A percentile compares a stretch with the other conserved stretches of the same genome.
These are phyloP conservation scores for Diaporthe longicolla DNA, from an alignment of 2,329 filamentous ascomycete genomes.

Conservation along the genomic window DNA sequence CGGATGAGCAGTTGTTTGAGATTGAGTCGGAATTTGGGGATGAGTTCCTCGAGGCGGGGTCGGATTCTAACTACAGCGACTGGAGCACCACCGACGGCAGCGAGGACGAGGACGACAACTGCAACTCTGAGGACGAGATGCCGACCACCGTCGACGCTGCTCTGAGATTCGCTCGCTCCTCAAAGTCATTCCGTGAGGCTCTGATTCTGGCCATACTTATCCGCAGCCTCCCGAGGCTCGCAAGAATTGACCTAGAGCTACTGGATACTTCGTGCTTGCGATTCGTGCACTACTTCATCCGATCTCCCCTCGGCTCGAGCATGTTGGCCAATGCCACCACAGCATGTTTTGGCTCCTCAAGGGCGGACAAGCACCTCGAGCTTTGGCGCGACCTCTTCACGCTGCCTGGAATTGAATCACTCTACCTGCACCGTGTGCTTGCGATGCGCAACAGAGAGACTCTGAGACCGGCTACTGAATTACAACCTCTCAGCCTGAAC, in stretches of 20 bases:
- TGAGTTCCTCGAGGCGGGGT: slow-evolving; percentile 5
- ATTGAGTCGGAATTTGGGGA: slow-evolving; percentile 12
- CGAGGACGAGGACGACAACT: slow-evolving; percentile 10
- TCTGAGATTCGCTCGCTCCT: slow-evolving; percentile 10
- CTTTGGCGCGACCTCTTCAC: slow-evolving; percentile 35
- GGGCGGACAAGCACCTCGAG: slow-evolving; percentile 31
- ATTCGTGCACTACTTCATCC: slow-evolving; percentile 22
- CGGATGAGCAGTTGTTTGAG: slow-evolving; percentile 26
- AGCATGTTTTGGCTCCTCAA: slow-evolving; percentile 30
- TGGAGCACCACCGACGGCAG: slow-evolving; percentile 35
- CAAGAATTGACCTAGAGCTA: slow-evolving; percentile 27
- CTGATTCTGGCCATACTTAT: slow-evolving; percentile 16
- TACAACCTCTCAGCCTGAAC: slow-evolving; percentile 9
- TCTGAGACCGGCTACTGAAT: neutral
- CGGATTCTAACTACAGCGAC: slow-evolving; percentile 23
- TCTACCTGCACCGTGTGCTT: slow-evolving; percentile 23
- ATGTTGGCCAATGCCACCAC: slow-evolving; percentile 24
- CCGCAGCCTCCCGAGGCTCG: slow-evolving; percentile 12
- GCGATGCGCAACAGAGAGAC: slow-evolving; percentile 26
- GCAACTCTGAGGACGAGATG: slow-evolving; percentile 16
- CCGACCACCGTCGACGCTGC: slow-evolving; percentile 10
- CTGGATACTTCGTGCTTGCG: slow-evolving; percentile 19
- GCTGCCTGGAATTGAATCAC: slow-evolving; percentile 9
- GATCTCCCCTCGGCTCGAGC: neutral
- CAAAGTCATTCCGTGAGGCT: slow-evolving; percentile 15